Evolutionary conservation across 768 basidiomycete species (phyloP).

Genomic region (Boletus reticulatus): DNA sequence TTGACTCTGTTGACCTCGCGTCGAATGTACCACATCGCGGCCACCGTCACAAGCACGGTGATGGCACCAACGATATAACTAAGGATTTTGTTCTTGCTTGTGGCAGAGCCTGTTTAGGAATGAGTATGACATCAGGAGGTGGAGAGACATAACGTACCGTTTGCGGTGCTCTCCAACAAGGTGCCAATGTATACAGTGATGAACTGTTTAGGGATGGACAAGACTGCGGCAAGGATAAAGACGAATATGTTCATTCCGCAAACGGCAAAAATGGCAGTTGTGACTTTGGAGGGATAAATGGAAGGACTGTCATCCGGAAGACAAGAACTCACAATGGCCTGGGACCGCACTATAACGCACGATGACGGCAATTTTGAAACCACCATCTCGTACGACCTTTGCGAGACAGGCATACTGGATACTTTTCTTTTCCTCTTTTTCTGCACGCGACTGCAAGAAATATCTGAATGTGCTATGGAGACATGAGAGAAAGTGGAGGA

Average conservation of each 20-base stretch:
- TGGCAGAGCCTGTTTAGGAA: slow-evolving; percentile 16
- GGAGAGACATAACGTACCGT: slow-evolving; percentile 17
- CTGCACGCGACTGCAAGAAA: slow-evolving; percentile 69
- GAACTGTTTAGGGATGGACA: slow-evolving; percentile 89
- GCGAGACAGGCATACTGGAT: slow-evolving; percentile 61
- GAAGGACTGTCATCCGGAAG: neutral
- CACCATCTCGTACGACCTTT: slow-evolving; percentile 78
- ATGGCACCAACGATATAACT: slow-evolving; percentile 65
- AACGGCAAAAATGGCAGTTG: slow-evolving; percentile 84
- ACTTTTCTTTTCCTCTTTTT: slow-evolving; percentile 62
- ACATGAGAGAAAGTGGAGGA: slow-evolving; percentile 9
- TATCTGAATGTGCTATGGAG: slow-evolving; percentile 74
- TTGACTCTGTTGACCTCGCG: slow-evolving; percentile 68
- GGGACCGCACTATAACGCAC: slow-evolving; percentile 82
- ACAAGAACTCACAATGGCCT: slow-evolving; percentile 63
- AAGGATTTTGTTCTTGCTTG: slow-evolving; percentile 56
- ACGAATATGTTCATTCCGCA: slow-evolving; percentile 83
- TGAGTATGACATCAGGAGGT: neutral
- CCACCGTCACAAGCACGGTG: slow-evolving; percentile 68
- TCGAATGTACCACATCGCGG: slow-evolving; percentile 84
- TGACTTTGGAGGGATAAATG: slow-evolving; percentile 47
- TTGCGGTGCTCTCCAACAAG: slow-evolving; percentile 52
- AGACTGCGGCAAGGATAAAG: slow-evolving; percentile 75
- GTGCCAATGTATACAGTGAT: slow-evolving; percentile 91
- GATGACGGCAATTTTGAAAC: slow-evolving; percentile 79